These are phyloP conservation scores for Diutina pseudorugosa DNA, from an alignment of 1,139 yeast species.

Conservation along the genomic window DNA sequence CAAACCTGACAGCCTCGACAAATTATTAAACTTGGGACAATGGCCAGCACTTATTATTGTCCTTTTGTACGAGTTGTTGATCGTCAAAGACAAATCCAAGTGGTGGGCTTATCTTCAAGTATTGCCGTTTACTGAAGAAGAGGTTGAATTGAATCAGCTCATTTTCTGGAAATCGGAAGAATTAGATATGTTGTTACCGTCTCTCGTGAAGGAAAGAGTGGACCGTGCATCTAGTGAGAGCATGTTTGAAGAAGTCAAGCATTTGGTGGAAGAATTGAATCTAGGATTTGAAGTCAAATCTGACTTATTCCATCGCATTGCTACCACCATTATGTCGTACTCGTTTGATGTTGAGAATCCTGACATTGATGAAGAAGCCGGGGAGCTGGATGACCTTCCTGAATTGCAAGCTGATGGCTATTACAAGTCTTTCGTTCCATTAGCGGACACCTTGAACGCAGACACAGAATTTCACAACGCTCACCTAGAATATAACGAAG, in stretches of 20 bases:
- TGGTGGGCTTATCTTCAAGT: slow-evolving; percentile 68
- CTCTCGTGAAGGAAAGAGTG: slow-evolving; percentile 54
- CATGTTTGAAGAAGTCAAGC: slow-evolving; percentile 30
- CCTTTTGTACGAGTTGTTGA: slow-evolving; percentile 44
- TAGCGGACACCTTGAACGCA: slow-evolving; percentile 85
- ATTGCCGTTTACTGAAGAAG: slow-evolving; percentile 38
- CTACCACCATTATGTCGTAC: slow-evolving; percentile 41
- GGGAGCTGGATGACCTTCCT: slow-evolving; percentile 16
- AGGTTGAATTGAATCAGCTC: slow-evolving; percentile 44
- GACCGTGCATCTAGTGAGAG: slow-evolving; percentile 59
- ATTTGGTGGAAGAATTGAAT: slow-evolving; percentile 13
- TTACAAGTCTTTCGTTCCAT: slow-evolving; percentile 80
- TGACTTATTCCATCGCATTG: slow-evolving; percentile 57
- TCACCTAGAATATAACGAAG: slow-evolving; percentile 36
- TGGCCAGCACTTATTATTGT: slow-evolving; percentile 74
- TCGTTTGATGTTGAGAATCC: slow-evolving; percentile 24
- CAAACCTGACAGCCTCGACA: slow-evolving; percentile 20
- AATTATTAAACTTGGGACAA: slow-evolving; percentile 36
- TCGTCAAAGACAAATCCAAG: slow-evolving; percentile 27
- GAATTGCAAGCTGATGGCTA: slow-evolving; percentile 10
- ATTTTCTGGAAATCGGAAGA: slow-evolving; percentile 67
- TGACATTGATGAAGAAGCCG: slow-evolving; percentile 11
- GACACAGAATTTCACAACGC: slow-evolving; percentile 77
- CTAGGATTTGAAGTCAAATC: slow-evolving; percentile 21
- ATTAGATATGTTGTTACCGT: slow-evolving; percentile 46